phyloP scores from a whole-genome alignment of 2,329 filamentous ascomycete species.

The Exophiala aquamarina region DNA sequence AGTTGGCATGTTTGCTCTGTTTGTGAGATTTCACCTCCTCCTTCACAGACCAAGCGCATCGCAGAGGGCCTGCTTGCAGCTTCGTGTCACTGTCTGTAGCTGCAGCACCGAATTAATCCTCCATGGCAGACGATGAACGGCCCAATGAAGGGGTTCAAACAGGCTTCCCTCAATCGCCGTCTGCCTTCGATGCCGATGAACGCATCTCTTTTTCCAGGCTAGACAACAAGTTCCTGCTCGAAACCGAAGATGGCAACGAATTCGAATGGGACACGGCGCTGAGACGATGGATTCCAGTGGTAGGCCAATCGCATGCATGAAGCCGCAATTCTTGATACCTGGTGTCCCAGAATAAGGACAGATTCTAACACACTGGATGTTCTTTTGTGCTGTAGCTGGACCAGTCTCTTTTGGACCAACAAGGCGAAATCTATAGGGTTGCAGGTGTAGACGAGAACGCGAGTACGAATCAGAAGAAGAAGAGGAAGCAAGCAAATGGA shows the following conservation, averaged over 20 bases:
- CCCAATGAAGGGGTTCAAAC: conserved; percentile 17
- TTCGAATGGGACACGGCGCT: conserved; percentile 74
- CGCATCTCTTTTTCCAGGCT: conserved; percentile 85
- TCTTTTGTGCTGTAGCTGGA: conserved; percentile 48
- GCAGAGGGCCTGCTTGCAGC: too few relatives aligned
- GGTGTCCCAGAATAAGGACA: conserved; percentile 16
- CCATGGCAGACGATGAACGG: conserved; percentile 19
- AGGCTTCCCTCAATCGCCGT: conserved; percentile 55
- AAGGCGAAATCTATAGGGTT: conserved; percentile 62
- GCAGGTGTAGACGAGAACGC: conserved; percentile 60
- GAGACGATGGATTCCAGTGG: conserved; percentile 73
- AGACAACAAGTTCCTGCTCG: conserved; percentile 78
- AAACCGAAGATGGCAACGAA: conserved; percentile 80
- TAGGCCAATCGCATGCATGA: conserved; percentile 34
- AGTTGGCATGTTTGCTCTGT: too few relatives aligned
- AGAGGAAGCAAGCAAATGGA: conserved; percentile 52
- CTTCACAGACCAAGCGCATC: too few relatives aligned
- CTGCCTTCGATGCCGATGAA: conserved; percentile 72
- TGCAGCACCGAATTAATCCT: neutral
- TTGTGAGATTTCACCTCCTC: too few relatives aligned
- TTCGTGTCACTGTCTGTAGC: neutral
- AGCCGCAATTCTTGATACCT: conserved; percentile 14
- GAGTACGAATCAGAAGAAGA: conserved; percentile 49
- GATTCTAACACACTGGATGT: conserved; percentile 24
- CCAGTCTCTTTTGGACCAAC: conserved; percentile 60